Base-by-base conservation (phyloP, 495 filamentous ascomycete genomes). In the Xylaria flabelliformis region DNA sequence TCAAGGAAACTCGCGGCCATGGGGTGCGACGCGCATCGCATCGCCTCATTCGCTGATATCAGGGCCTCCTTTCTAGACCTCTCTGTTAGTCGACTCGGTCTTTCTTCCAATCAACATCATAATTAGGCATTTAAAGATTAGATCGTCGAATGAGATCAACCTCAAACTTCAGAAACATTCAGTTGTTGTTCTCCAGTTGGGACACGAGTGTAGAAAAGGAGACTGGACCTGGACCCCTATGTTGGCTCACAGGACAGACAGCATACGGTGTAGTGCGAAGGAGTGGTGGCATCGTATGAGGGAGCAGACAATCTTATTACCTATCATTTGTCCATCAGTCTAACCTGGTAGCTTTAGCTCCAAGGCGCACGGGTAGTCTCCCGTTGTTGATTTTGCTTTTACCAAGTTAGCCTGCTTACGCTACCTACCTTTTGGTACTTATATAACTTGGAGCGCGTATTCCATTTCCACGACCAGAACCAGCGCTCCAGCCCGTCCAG, bases 251-350 rank as follows among this genome's bases (percentile, higher is more conserved):
- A 29, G 26, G n/a, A n/a, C n/a, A n/a, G n/a, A n/a, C n/a, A n/a
- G n/a, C n/a, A n/a, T 29, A 29, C 26, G 26, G 26, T 29, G 55
- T 21, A 58, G 26, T 34, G 12, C 34, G 32, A 58, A 17, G 55
- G n/a, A 58, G 24, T 17, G 24, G 9, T 56, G 6, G n/a, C n/a
- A n/a, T n/a, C n/a, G n/a, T n/a, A n/a, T n/a, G n/a, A n/a, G n/a
- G 29, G 58, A 61, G 58, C 32, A 10, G 58, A 13, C 34, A 61
- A 61, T 61, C 34, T 56, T 56, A 56, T 32, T 56, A n/a, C n/a
- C n/a, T n/a, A 56, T 32, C 32, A 56, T 32, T 56, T 32, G 26
- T 56, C 53, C 12, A 32, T 13, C 24, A 2, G 17, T 21, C 50
- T 24, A 24, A 51, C 48, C 50, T 26, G 19, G 21, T 10, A 53